phyloP scores from a whole-genome alignment of 2,329 filamentous ascomycete genomes.

The Colletotrichum gloeosporioides region DNA sequence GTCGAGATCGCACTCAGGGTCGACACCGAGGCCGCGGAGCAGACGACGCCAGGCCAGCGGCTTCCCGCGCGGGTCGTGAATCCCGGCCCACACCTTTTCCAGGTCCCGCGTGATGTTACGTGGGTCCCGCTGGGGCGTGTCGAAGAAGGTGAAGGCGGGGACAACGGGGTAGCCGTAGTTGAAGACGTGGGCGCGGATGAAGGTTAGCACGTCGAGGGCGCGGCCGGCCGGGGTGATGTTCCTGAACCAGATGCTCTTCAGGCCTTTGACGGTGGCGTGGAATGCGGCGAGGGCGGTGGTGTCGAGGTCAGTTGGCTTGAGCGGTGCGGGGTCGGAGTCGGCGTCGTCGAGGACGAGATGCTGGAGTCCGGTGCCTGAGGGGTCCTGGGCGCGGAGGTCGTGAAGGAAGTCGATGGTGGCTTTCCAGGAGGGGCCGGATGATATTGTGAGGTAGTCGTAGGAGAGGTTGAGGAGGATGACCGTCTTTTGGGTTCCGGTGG shows the following conservation, averaged over 20 bases:
- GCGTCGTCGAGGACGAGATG: neutral
- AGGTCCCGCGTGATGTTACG: neutral
- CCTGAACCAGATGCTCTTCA: constrained; percentile 13
- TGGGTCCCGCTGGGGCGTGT: neutral
- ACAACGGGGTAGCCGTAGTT: constrained; percentile 8
- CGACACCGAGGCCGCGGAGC: neutral
- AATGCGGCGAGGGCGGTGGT: neutral
- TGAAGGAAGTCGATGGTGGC: neutral
- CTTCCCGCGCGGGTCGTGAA: neutral
- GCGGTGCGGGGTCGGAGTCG: neutral
- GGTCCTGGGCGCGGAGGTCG: constrained; percentile 4
- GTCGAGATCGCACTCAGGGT: neutral
- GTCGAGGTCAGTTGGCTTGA: neutral
- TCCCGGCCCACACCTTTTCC: neutral
- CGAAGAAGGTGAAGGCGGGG: constrained; percentile 8
- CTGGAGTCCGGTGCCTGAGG: neutral
- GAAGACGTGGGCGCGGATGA: neutral
- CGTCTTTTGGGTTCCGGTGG: neutral
- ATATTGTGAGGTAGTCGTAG: neutral
- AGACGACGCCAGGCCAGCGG: neutral
- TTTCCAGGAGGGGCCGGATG: neutral
- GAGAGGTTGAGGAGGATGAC: neutral
- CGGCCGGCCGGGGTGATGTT: neutral
- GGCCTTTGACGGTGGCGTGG: neutral
- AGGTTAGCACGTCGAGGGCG: neutral